These are phyloP conservation scores for Talaromyces funiculosus DNA, from an alignment of 2,329 filamentous ascomycete genomes.

Conservation along the genomic window DNA sequence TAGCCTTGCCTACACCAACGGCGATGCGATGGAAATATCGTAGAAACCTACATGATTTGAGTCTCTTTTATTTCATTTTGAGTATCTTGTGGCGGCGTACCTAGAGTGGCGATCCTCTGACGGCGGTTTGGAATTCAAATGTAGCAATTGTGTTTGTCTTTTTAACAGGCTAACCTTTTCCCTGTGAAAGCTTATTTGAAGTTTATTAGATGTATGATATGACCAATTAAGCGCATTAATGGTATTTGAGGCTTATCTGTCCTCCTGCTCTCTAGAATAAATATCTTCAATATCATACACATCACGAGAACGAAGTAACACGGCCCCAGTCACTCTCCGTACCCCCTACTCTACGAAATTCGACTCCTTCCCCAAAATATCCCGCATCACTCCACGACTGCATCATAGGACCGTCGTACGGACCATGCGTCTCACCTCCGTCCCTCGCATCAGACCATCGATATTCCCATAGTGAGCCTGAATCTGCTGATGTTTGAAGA, in stretches of 20 bases:
- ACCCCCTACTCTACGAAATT: slow-evolving; percentile 60
- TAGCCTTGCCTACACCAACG: slow-evolving; percentile 55
- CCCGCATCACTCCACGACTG: slow-evolving; percentile 84
- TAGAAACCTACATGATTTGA: background rate
- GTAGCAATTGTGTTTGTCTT: slow-evolving; percentile 3
- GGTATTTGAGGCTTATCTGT: slow-evolving; percentile 6
- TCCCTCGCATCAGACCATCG: slow-evolving; percentile 87
- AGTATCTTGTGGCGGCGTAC: slow-evolving; percentile 13
- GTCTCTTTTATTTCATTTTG: background rate
- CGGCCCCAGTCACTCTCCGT: slow-evolving; percentile 50
- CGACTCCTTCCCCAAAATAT: slow-evolving; percentile 84
- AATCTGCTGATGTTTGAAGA: slow-evolving; percentile 16
- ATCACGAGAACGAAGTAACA: slow-evolving; percentile 47
- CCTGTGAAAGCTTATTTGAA: background rate
- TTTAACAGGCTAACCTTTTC: background rate
- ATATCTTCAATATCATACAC: slow-evolving; percentile 14
- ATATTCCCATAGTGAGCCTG: slow-evolving; percentile 70
- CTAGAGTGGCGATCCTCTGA: slow-evolving; percentile 11
- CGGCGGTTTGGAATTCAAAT: slow-evolving; percentile 8
- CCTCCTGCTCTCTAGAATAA: background rate
- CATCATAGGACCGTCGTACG: slow-evolving; percentile 82
- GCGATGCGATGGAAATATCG: slow-evolving; percentile 64
- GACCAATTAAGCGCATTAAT: slow-evolving; percentile 11
- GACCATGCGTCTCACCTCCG: slow-evolving; percentile 71
- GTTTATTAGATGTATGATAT: slow-evolving; percentile 13